Percentiles rank a stretch among this genome's conserved stretches.
These are phyloP conservation scores for Spatholobus suberectus DNA, from an alignment of 306 rosid species.

Conservation along the genomic window DNA sequence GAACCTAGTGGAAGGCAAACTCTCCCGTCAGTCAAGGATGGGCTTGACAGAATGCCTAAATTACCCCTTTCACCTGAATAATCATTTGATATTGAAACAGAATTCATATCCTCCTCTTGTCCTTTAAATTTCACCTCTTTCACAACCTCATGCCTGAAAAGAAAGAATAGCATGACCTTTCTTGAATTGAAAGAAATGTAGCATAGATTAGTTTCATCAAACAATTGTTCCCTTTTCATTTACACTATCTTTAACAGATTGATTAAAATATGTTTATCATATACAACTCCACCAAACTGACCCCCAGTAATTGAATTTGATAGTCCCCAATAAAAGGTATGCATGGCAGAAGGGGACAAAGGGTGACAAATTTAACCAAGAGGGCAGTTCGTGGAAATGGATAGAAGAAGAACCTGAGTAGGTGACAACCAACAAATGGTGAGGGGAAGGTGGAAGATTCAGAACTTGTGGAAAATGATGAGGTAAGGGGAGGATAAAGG, in stretches of 20 bases:
- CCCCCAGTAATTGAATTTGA: conserved; percentile 2
- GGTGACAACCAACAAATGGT: conserved; percentile 14
- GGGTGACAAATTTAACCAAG: background rate
- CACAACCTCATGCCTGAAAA: conserved; percentile 61
- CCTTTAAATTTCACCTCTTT: conserved; percentile 51
- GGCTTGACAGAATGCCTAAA: conserved; percentile 61
- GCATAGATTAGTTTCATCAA: conserved; percentile 10
- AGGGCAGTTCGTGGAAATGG: background rate
- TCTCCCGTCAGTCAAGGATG: conserved; percentile 66
- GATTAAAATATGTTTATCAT: conserved; percentile 2
- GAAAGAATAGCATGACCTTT: conserved; percentile 32
- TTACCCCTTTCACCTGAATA: conserved; percentile 58
- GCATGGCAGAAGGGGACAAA: background rate
- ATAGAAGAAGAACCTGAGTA: conserved; percentile 8
- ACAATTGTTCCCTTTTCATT: conserved; percentile 12
- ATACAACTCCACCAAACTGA: conserved; percentile 31
- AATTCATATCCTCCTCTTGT: conserved; percentile 52
- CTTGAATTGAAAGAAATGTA: conserved; percentile 28
- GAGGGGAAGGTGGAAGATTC: conserved; percentile 3
- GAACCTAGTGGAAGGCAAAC: conserved; percentile 68
- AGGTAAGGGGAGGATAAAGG: background rate
- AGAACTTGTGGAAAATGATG: conserved; percentile 3
- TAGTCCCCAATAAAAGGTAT: background rate
- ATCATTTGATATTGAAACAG: conserved; percentile 58
- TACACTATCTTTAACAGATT: conserved; percentile 22